Percentiles rank a stretch among this genome's conserved stretches.
Conservation (phyloP, 2,329 filamentous ascomycete genomes). For the Aspergillus sp. region DNA sequence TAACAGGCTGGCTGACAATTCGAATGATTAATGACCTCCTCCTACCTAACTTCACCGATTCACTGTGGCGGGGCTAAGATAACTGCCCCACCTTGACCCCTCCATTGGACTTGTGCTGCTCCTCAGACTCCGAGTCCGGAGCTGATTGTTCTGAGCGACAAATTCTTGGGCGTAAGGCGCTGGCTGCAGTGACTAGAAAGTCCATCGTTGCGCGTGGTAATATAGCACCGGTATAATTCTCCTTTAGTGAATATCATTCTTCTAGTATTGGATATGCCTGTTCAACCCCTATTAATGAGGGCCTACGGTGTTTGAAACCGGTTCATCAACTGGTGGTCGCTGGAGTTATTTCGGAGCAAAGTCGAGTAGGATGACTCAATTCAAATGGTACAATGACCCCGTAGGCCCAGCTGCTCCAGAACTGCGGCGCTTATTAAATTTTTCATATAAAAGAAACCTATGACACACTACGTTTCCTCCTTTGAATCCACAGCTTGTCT, state of each 20-base stretch:
- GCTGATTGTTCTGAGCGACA: not conserved
- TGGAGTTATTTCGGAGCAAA: not conserved
- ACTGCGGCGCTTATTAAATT: not conserved
- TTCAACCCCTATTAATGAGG: not conserved
- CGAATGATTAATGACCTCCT: too few species aligned
- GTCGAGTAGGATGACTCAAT: not conserved
- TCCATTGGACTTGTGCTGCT: not conserved
- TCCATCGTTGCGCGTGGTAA: not conserved
- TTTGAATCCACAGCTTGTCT: not conserved
- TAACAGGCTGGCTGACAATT: too few species aligned
- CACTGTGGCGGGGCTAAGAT: not conserved
- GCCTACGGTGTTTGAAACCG: not conserved
- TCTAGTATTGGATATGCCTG: not conserved
- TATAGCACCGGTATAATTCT: not conserved
- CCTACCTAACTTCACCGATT: too few species aligned
- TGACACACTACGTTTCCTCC: not conserved
- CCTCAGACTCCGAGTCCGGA: slow-evolving; percentile 2
- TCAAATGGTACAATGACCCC: not conserved
- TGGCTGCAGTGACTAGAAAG: not conserved
- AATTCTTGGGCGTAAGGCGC: not conserved
- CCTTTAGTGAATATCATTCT: not conserved
- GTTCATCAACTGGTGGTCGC: not conserved
- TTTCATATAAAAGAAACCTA: slow-evolving; percentile 3
- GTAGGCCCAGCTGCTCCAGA: too few species aligned
- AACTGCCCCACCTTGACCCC: slow-evolving; percentile 3